Base-by-base conservation (phyloP, 176 grass and related monocot genomes). In the Tuctoria greenei region DNA sequence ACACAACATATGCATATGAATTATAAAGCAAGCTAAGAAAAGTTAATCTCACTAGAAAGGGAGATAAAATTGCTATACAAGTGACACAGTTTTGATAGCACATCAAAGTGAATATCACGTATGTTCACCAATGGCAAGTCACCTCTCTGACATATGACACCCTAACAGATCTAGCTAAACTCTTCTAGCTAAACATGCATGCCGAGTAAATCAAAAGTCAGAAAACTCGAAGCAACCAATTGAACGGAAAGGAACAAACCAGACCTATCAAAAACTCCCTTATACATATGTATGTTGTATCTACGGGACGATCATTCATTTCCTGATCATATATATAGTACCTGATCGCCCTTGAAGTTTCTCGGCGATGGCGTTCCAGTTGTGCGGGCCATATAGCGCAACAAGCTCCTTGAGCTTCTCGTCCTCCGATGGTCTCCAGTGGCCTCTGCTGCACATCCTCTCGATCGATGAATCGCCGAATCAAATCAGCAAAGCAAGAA, bases 261-360 rank as follows among this genome's bases (percentile, higher is more conserved):
- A 61, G 59, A 20, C 17, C 5, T 26, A 45, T 11, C n/a, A 5
- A 36, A 65, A 73, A 37, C 7, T 25, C 7, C 17, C 26, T 5
- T 16, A 21, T 13, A 21, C 28, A 36, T 38, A 34, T 14, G 11
- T 16, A 3, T 50, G 54, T 12, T 75, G 24, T 45, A 13, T 71
- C 34, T 6, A 31, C 20, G 40, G 12, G 31, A n/a, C n/a, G n/a
- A 17, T 28, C 44, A 34, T 16, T 45, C 56, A 50, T 26, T 45
- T 38, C 13, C n/a, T 15, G 17, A 66, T 17, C 34, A 80, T 43
- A 61, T 43, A 61, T 35, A 31, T 50, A 24, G 38, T 62, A 97
- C 94, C 94, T 89, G 94, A 97, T 91, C 94, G 75, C 4, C 94
- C 94, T 60, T 91, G 91, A 49, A 97, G 94, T 84, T 97, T 93